These are phyloP conservation scores for Lactifluus volemus DNA, from an alignment of 768 basidiomycete species.

Conservation along the genomic window DNA sequence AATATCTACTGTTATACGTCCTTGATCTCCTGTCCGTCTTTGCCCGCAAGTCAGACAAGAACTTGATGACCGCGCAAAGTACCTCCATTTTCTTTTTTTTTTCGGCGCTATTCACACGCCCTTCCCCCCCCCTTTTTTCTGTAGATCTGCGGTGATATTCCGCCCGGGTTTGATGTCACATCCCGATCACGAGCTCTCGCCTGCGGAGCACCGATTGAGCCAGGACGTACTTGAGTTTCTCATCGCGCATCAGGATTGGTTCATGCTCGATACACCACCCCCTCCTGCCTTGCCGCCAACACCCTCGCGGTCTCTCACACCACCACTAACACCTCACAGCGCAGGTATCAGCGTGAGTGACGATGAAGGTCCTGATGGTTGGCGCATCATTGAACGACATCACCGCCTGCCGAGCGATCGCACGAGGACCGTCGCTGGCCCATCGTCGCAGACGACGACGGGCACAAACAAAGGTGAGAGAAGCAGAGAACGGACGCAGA, in stretches of 20 bases:
- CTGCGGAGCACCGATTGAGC: constrained; percentile 77
- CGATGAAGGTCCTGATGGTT: constrained; percentile 33
- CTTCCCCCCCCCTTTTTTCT: background rate
- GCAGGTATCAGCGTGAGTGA: constrained; percentile 22
- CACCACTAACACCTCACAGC: constrained; percentile 13
- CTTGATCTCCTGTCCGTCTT: constrained; percentile 94
- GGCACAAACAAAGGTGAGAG: constrained; percentile 19
- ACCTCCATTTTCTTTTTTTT: constrained; percentile 27
- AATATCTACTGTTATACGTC: constrained; percentile 95
- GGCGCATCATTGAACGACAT: constrained; percentile 23
- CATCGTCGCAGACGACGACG: constrained; percentile 25
- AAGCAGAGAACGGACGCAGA: constrained; percentile 20
- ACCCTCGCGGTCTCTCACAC: constrained; percentile 12
- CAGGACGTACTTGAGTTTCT: constrained; percentile 92
- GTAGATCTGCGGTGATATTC: constrained; percentile 92
- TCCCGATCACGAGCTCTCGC: constrained; percentile 77
- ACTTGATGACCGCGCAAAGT: constrained; percentile 95
- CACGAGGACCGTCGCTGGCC: constrained; percentile 31
- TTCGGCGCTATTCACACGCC: background rate
- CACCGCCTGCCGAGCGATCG: background rate
- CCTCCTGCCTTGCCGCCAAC: constrained; percentile 35
- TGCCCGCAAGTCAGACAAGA: constrained; percentile 81
- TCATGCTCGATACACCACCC: constrained; percentile 80
- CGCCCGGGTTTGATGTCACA: constrained; percentile 91
- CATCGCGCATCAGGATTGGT: constrained; percentile 94